Evolutionary conservation across 139 green algal species (phyloP), one percentile per base, ranked within the genome.

Genomic region (Yamagishiella unicocca): DNA sequence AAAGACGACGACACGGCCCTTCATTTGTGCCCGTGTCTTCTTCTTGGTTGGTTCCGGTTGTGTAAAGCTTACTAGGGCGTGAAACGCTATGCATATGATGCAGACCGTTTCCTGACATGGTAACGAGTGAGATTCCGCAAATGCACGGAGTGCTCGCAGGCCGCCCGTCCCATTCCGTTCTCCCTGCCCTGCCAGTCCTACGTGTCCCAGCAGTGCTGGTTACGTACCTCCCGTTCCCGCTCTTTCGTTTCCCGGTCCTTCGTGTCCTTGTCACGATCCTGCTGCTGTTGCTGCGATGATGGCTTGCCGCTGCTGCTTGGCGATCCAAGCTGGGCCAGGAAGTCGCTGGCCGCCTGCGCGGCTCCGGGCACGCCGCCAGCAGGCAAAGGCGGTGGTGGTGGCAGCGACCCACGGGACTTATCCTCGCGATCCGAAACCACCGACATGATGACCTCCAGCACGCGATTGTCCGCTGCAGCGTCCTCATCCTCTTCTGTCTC

Each of bases 391-490:
- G 90, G 91, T 25, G 87, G 88, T 4, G 73, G 78, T 4, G 90
- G 73, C 33, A 79, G 53, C 70, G 42, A 19, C 37, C 24, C 35
- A 43, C 38, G 37, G 21, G 37, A 53, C n/a, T 82, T 68, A 8
- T 87, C 81, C 53, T 73, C 83, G 9, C 83, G 70, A 19, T 88
- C 83, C 61, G 61, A 79, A 19, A 73, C 83, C 14, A 88, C 38
- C 0, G 53, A 64, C 83, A 88, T 88, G 53, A 88, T 74, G 54
- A 74, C 82, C 81, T 93, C 91, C 62, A 94, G 45, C 7, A 91
- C 89, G 10, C 89, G 84, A 61, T 93, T 93, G 22, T 93, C 92
- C 2, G 62, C 74, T 9, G 75, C 81, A 25, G 88, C 71, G 33
- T 89, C 90, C 35, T 88, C 85, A 14, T 88, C 85, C 50, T 91